Evolutionary conservation across 441 rosid species (phyloP).

Genomic region (Daphne laureola): DNA sequence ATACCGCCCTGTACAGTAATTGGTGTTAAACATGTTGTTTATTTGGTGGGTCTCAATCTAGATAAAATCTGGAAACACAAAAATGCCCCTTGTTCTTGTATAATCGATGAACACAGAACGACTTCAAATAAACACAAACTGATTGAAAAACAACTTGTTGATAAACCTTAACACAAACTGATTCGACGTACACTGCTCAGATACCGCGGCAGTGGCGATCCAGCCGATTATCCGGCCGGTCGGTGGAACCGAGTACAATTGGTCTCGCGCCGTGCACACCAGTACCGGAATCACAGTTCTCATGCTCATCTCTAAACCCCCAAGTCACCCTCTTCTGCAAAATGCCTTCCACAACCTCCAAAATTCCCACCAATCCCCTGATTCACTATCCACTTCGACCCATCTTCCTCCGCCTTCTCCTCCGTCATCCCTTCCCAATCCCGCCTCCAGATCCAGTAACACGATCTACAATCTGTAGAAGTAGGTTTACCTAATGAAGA

Average conservation of each 20-base stretch:
- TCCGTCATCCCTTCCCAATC: slow-evolving; percentile 40
- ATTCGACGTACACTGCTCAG: too few relatives aligned
- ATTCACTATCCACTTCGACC: slow-evolving; percentile 45
- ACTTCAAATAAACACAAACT: too few relatives aligned
- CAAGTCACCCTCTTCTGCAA: slow-evolving; percentile 34
- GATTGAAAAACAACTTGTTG: too few relatives aligned
- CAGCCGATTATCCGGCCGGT: slow-evolving; percentile 36
- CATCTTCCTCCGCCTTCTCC: slow-evolving; percentile 42
- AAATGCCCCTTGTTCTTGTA: too few relatives aligned
- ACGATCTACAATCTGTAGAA: slow-evolving; percentile 49
- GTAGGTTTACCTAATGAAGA: too few relatives aligned
- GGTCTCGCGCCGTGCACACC: slow-evolving; percentile 72
- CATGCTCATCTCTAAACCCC: slow-evolving; percentile 48
- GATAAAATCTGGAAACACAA: too few relatives aligned
- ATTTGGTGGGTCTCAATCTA: too few relatives aligned
- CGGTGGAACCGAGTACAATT: slow-evolving; percentile 71
- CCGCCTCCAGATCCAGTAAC: slow-evolving; percentile 30
- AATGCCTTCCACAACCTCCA: slow-evolving; percentile 46
- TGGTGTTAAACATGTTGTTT: too few relatives aligned
- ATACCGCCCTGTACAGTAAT: too few relatives aligned
- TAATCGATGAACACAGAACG: too few relatives aligned
- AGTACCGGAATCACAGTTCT: slow-evolving; percentile 87
- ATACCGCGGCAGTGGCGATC: slow-evolving; percentile 11
- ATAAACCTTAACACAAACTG: too few relatives aligned
- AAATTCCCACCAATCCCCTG: slow-evolving; percentile 57